Base-by-base conservation (phyloP, 805 yeast species). In the Pichia sporocuriosa region DNA sequence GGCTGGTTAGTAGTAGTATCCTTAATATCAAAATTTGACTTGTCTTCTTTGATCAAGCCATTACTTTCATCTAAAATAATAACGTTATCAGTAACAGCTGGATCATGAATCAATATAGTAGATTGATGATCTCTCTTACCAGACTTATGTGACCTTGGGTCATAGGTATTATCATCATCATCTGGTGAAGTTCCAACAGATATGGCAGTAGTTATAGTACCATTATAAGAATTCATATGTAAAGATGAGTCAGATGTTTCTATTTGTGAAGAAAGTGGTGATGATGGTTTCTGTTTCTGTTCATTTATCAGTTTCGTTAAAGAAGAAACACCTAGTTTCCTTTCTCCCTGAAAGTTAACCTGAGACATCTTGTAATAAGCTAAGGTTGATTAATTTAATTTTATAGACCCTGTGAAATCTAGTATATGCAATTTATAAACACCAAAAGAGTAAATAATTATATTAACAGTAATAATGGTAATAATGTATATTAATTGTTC, bases 231-330 rank as follows among this genome's bases (percentile, higher is more conserved):
- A 15, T 32, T 33, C 38, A 42, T 33, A n/a, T 36, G 35, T 1
- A 28, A 32, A 1, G 46, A 38, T 2, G 43, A 35, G 13, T 32
- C 31, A 4, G 31, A 25, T 16, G 21, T 23, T n/a, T 36, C 29
- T 8, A 36, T 24, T 19, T 39, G 36, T 4, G 32, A 32, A 6
- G 53, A 47, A 17, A 50, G 42, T n/a, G 54, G 47, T 10, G 51
- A 37, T 8, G 47, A 28, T 2, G 54, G 48, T 32, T 29, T 42
- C 15, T 35, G 41, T 24, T 43, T 48, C 32, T 56, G 62, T 41
- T 58, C 63, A 31, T 61, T 55, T 40, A 63, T 60, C 40, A 63
- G 52, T 42, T 56, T 56, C 10, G 68, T 61, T 40, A 64, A 53
- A 16, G 66, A 58, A 8, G 66, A 60, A 33, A 61, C 49, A 8